Evolutionary conservation across 2,329 filamentous ascomycete genomes (phyloP), one percentile per base, ranked within the genome.

Genomic region (Fusarium torreyae): DNA sequence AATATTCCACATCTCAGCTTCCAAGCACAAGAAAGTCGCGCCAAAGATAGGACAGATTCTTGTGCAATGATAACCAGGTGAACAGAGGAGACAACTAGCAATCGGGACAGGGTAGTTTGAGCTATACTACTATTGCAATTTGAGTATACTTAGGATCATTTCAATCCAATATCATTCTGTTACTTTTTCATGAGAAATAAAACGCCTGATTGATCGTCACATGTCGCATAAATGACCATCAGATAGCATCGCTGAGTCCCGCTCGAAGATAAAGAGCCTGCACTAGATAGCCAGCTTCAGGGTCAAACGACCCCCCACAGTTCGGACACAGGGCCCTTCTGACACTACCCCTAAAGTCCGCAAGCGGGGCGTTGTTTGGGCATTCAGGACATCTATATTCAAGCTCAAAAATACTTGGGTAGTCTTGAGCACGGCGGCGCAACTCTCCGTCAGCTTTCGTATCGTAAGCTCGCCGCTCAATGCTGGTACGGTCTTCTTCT

Each of bases 301-400:
- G 49, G 0, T 52, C 1, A 0, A 52, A 52, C 6, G 5, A 9
- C 17, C 4, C 14, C 10, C 20, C 13, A 2, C 49, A 52, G 13
- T 33, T 52, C 14, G 26, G 49, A 24, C 26, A 52, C 2, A 14
- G 9, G 17, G 26, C 49, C 1, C 26, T 33, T 14, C 49, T 15
- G 6, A 43, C 14, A 42, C 15, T 33, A 31, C 38, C 38, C 7
- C 10, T n/a, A 5, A 33, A 52, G 1, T 24, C 7, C 0, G 18
- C 38, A 20, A 52, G 18, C 9, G 15, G 0, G 2, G 49, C 24
- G 3, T 3, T 33, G 0, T 7, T 15, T 3, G 5, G 7, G 7
- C 36, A 42, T n/a, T 6, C 22, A 0, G 26, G 49, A 3, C 49
- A 52, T 5, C 2, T 24, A 22, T 52, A 33, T 33, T 42, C 36